Percentiles rank a stretch among this genome's conserved stretches.
These are phyloP conservation scores for Ophiostoma sp. DNA, from an alignment of 2,329 filamentous ascomycete species.

Conservation along the genomic window DNA sequence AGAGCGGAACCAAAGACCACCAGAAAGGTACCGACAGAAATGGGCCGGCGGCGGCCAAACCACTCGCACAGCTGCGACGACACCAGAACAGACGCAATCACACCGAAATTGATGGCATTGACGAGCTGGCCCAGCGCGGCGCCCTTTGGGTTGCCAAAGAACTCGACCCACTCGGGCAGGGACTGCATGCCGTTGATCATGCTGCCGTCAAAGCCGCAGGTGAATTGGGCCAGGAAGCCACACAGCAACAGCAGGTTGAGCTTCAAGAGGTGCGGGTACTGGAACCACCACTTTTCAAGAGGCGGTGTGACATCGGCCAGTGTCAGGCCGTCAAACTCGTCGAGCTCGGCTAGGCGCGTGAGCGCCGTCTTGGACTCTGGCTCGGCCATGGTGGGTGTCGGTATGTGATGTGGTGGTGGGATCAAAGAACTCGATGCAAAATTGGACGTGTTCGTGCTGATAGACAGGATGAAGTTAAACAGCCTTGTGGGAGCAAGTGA, in stretches of 20 bases:
- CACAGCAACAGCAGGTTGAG: constrained; percentile 38
- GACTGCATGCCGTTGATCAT: constrained; percentile 40
- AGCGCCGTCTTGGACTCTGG: background rate
- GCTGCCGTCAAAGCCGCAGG: constrained; percentile 38
- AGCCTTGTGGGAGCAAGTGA: background rate
- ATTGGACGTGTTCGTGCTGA: background rate
- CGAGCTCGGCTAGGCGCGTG: background rate
- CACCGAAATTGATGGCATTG: background rate
- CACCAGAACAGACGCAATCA: constrained; percentile 4
- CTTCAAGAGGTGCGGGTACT: constrained; percentile 30
- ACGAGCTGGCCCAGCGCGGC: constrained; percentile 15
- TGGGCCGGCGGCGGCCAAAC: constrained; percentile 69
- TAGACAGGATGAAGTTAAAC: background rate
- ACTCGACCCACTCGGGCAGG: constrained; percentile 35
- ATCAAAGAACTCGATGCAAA: background rate
- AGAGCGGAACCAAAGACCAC: constrained; percentile 72
- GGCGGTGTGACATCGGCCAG: background rate
- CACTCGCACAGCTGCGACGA: constrained; percentile 47
- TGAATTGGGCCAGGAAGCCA: constrained; percentile 37
- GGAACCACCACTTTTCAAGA: background rate
- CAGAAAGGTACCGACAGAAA: constrained; percentile 67
- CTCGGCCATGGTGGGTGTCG: background rate
- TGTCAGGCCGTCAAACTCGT: constrained; percentile 2
- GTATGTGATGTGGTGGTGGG: background rate
- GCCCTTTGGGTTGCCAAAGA: constrained; percentile 36